Base-by-base conservation (phyloP, 2,329 filamentous ascomycete species). In the Dactylellina sp. region DNA sequence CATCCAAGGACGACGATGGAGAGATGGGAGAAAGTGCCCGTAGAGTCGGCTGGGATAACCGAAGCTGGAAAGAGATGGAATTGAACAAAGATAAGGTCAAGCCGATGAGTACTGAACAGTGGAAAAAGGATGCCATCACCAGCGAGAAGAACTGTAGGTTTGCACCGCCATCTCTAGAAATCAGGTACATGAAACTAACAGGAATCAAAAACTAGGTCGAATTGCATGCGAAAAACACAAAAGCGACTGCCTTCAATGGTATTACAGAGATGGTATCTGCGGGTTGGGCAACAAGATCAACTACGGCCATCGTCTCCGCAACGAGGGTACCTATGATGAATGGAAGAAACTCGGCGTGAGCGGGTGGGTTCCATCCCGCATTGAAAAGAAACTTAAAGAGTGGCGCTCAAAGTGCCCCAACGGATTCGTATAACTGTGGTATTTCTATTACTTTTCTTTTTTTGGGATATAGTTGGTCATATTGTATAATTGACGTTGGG, bases 311-410 rank as follows among this genome's bases (percentile, higher is more conserved):
- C 70, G 70, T 47, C 55, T 74, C 7, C 70, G 61, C 18, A 61
- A 74, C 46, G 61, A 74, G 12, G 70, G 70, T 11, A 66, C 70
- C 7, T 74, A 74, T 49, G 22, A 44, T 14, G 70, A 74, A 46
- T 66, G 61, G 70, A 55, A 56, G 28, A 55, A 74, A 50, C 61
- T 74, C 35, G 70, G 70, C n/a, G 55, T 74, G 18, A 74, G 70
- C 61, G 70, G 70, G 14, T 74, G 70, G 70, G 32, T 74, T 44
- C 55, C 56, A 11, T 53, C 55, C 0, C 70, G 70, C 22, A 22
- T 74, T 7, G 55, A 62, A 47, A 44, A 50, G n/a, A 74, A 74
- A 24, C 18, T 66, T 16, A n/a, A 42, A 2, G 47, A 61, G 16
- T 74, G 70, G 70, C 61, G 61, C 7, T 56, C 56, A 22, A 74